Evolutionary conservation across 768 basidiomycete species (phyloP).

Genomic region (Boletellus ananas): DNA sequence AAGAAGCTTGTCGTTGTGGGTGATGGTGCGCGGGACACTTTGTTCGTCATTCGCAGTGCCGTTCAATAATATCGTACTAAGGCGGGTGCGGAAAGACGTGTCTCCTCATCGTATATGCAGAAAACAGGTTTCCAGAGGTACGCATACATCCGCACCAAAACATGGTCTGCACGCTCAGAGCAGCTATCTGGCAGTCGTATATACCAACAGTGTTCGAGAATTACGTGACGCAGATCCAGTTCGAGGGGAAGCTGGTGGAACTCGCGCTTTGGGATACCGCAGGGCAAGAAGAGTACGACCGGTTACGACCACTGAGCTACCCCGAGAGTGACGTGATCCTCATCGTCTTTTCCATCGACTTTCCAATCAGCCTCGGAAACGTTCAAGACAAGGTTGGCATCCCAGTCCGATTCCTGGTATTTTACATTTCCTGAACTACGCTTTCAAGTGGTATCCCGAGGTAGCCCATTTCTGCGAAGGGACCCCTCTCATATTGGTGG

Average conservation of each 20-base stretch:
- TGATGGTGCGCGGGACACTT: slow-evolving; percentile 57
- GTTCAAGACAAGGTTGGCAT: slow-evolving; percentile 78
- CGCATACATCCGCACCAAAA: slow-evolving; percentile 20
- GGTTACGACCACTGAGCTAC: slow-evolving; percentile 80
- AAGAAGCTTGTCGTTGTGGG: slow-evolving; percentile 87
- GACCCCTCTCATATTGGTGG: slow-evolving; percentile 88
- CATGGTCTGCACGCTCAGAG: slow-evolving; percentile 16
- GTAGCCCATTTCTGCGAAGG: slow-evolving; percentile 89
- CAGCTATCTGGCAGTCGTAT: slow-evolving; percentile 57
- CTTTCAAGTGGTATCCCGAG: slow-evolving; percentile 82
- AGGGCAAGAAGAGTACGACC: slow-evolving; percentile 95
- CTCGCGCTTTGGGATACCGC: slow-evolving; percentile 99
- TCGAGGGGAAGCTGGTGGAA: slow-evolving; percentile 86
- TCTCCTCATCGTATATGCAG: slow-evolving; percentile 93
- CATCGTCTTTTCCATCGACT: slow-evolving; percentile 92
- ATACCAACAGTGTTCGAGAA: slow-evolving; percentile 94
- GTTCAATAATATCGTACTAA: slow-evolving; percentile 34
- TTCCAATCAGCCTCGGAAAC: slow-evolving; percentile 86
- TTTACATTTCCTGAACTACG: slow-evolving; percentile 9
- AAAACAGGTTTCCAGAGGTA: slow-evolving; percentile 95
- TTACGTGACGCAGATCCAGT: slow-evolving; percentile 83
- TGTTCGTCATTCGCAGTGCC: slow-evolving; percentile 24
- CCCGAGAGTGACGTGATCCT: slow-evolving; percentile 90
- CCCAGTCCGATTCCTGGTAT: background rate
- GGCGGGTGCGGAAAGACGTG: slow-evolving; percentile 93